These are phyloP conservation scores for Coemansia sp. DNA, from an alignment of 192 early-diverging fungal species.

Conservation along the genomic window DNA sequence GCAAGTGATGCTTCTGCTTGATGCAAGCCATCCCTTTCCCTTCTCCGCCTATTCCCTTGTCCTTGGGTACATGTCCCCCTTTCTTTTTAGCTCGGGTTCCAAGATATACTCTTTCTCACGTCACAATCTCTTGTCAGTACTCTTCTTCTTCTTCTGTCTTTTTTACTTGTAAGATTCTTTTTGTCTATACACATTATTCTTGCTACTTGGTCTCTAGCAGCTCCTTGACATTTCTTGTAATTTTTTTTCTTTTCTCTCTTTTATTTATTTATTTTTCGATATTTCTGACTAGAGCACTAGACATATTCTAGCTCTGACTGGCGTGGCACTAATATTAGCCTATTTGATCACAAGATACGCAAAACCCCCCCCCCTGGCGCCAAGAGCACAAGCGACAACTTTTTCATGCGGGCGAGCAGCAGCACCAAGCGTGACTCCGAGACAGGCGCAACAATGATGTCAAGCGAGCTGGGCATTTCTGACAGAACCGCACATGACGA, in stretches of 20 bases:
- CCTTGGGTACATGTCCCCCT: background rate
- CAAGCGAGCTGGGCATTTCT: slow-evolving; percentile 17
- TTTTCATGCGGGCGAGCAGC: background rate
- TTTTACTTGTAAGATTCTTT: background rate
- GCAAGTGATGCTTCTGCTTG: background rate
- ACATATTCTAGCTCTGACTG: background rate
- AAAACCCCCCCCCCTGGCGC: background rate
- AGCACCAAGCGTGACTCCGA: slow-evolving; percentile 8
- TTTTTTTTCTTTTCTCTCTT: background rate
- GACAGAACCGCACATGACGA: slow-evolving; percentile 9
- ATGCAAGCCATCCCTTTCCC: slow-evolving; percentile 5
- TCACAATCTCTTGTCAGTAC: background rate
- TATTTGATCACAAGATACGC: background rate
- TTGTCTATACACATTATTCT: background rate
- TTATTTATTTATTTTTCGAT: background rate
- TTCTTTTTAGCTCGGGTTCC: background rate
- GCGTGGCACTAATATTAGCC: background rate
- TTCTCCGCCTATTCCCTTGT: background rate
- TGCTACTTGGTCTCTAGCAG: too few species aligned
- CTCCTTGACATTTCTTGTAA: background rate
- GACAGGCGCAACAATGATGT: background rate
- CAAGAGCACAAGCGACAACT: background rate
- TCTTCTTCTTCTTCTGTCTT: background rate
- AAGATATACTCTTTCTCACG: background rate
- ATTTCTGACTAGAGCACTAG: background rate